Conservation (phyloP, 2,329 filamentous ascomycete species). For the Alternaria conjuncta region DNA sequence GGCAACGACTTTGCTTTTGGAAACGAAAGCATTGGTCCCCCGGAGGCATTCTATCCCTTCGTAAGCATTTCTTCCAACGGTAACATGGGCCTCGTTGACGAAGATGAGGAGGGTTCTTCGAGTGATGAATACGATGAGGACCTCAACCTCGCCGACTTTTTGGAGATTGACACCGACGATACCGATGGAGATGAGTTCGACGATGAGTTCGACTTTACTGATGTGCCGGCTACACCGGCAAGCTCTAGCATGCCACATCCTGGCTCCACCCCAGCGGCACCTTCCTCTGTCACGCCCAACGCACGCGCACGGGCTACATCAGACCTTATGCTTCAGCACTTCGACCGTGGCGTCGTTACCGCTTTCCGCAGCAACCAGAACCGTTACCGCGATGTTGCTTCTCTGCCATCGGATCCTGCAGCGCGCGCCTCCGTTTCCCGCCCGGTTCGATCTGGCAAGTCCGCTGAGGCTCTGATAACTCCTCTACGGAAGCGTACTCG, state of each 20-base stretch:
- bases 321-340: conserved; percentile 50
- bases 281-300: conserved; percentile 28
- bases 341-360: conserved; percentile 59
- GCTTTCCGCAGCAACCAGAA: conserved; percentile 51
- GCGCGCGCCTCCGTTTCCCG: conserved; percentile 45
- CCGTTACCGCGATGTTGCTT: conserved; percentile 46
- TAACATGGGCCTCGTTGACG: conserved; percentile 58
- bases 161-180: conserved; percentile 46
- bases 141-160: conserved; percentile 48
- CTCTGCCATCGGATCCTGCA: conserved; percentile 45
- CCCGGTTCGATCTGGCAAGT: conserved; percentile 48
- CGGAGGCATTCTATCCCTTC: conserved; percentile 78
- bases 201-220: conserved; percentile 40
- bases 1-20: conserved; percentile 56
- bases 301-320: conserved; percentile 38
- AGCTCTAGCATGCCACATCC: conserved; percentile 37
- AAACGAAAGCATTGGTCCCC: conserved; percentile 72
- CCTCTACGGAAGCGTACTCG: conserved; percentile 46
- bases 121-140: conserved; percentile 63
- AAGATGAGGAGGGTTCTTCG: conserved; percentile 66
- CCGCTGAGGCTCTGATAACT: conserved; percentile 49
- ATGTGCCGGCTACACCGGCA: conserved; percentile 45
- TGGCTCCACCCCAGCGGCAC: conserved; percentile 41
- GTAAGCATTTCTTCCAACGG: conserved; percentile 63
- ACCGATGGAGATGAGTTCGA: conserved; percentile 43